These are phyloP conservation scores for Aurantiochytrium sp. DNA, from an alignment of 108 stramenopile species.

Conservation along the genomic window DNA sequence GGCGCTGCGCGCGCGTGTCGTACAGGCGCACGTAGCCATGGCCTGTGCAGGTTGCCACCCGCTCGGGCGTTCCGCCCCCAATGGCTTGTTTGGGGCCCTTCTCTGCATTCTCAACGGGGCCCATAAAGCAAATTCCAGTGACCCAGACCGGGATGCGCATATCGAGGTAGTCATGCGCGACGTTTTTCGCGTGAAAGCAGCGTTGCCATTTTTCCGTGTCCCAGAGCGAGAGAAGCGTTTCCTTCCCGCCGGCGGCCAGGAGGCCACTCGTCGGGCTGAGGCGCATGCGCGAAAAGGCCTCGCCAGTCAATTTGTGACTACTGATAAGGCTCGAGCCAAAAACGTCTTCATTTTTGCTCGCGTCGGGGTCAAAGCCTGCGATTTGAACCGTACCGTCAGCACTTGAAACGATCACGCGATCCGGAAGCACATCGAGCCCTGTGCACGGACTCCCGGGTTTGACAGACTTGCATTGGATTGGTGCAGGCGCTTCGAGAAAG, in stretches of 20 bases:
- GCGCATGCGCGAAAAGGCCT: background rate
- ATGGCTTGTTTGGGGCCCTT: background rate
- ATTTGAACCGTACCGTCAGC: background rate
- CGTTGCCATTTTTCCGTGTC: background rate
- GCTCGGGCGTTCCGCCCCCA: background rate
- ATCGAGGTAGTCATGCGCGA: background rate
- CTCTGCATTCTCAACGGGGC: background rate
- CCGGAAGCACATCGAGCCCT: background rate
- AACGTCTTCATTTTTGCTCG: background rate
- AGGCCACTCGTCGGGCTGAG: background rate
- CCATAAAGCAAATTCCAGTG: conserved; percentile 2
- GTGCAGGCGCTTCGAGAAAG: background rate
- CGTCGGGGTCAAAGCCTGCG: background rate
- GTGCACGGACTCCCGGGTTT: background rate
- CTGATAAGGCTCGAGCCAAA: background rate
- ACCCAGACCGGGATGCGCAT: conserved; percentile 12
- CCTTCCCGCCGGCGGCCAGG: background rate
- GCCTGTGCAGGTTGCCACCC: background rate
- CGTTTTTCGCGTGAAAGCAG: background rate
- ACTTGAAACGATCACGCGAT: background rate
- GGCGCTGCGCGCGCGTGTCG: background rate
- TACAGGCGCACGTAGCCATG: background rate
- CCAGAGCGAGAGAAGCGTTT: background rate
- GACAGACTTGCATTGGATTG: background rate
- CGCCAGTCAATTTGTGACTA: background rate